Conservation (phyloP, 179 eudicot genomes). For the Spinacia oleracea region DNA sequence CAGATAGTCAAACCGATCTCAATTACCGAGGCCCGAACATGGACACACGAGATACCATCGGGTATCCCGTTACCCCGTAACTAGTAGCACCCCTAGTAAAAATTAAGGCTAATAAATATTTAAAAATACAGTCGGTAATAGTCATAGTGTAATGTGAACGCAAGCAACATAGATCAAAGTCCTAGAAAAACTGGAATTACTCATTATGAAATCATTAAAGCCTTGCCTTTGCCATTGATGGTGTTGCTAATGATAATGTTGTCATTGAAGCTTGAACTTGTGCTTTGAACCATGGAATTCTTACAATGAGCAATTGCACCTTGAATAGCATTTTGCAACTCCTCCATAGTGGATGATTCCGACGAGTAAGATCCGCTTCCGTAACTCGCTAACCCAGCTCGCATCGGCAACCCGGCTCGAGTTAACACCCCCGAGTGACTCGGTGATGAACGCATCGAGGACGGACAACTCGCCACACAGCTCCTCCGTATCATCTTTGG, state of each 20-base stretch:
- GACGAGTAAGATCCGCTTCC: slow-evolving; percentile 15
- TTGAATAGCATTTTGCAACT: slow-evolving; percentile 87
- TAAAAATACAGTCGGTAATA: too few species aligned
- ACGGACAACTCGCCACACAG: slow-evolving; percentile 71
- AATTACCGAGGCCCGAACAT: slow-evolving; percentile 5
- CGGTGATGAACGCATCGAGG: slow-evolving; percentile 89
- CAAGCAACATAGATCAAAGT: neutral
- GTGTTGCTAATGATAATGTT: neutral
- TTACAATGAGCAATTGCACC: slow-evolving; percentile 97
- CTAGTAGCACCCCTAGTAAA: too few species aligned
- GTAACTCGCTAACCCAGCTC: slow-evolving; percentile 9
- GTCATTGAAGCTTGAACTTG: slow-evolving; percentile 23
- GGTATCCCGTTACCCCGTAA: neutral
- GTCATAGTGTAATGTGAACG: too few species aligned
- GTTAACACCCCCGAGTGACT: slow-evolving; percentile 64
- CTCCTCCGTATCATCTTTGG: slow-evolving; percentile 42
- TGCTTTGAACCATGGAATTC: slow-evolving; percentile 66
- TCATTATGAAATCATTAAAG: slow-evolving; percentile 14
- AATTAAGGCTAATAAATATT: too few species aligned
- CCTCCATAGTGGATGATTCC: slow-evolving; percentile 80
- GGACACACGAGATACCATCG: neutral
- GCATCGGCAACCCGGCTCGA: slow-evolving; percentile 34
- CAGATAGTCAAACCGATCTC: slow-evolving; percentile 18
- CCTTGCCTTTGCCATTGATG: slow-evolving; percentile 22
- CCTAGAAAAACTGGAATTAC: neutral